A percentile compares a stretch with the other conserved stretches of the same genome.
Evolutionary conservation across 352 stramenopile genomes (phyloP).

Genomic region (Globisporangium sylvaticum): DNA sequence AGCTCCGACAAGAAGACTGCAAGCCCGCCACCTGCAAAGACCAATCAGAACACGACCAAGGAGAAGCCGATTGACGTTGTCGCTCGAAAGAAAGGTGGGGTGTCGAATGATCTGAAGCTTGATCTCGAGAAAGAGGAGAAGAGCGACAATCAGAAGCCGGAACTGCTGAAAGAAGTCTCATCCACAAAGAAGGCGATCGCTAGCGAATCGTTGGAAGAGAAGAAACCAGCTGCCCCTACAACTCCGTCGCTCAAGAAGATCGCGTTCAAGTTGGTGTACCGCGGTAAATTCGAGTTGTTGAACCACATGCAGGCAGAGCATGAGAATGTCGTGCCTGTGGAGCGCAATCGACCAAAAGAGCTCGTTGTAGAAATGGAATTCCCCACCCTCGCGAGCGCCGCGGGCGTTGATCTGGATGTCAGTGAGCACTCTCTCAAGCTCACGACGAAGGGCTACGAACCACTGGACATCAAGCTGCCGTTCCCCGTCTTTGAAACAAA

Average conservation of each 20-base stretch:
- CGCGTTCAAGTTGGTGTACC: slow-evolving; percentile 56
- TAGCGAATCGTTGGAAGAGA: neutral
- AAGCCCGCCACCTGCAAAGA: neutral
- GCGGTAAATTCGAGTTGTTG: slow-evolving; percentile 65
- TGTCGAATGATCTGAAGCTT: neutral
- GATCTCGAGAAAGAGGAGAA: neutral
- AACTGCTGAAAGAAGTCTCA: slow-evolving; percentile 21
- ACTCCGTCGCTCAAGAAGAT: slow-evolving; percentile 34
- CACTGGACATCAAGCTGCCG: slow-evolving; percentile 56
- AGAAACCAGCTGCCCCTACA: neutral
- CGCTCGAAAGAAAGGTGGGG: slow-evolving; percentile 4
- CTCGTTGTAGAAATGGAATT: slow-evolving; percentile 65
- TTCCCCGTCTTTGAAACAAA: slow-evolving; percentile 79
- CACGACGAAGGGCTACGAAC: slow-evolving; percentile 35
- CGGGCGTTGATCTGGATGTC: slow-evolving; percentile 66
- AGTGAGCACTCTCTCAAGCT: slow-evolving; percentile 48
- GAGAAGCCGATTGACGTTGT: slow-evolving; percentile 16
- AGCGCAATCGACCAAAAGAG: slow-evolving; percentile 48
- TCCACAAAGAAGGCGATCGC: neutral
- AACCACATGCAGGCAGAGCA: slow-evolving; percentile 67
- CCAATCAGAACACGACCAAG: neutral
- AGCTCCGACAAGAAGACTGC: neutral
- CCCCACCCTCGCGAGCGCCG: slow-evolving; percentile 48
- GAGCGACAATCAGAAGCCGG: neutral
- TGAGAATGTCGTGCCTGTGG: slow-evolving; percentile 25